Evolutionary conservation across 1,284 basidiomycete genomes (phyloP).

Genomic region (Ustilago curta): DNA sequence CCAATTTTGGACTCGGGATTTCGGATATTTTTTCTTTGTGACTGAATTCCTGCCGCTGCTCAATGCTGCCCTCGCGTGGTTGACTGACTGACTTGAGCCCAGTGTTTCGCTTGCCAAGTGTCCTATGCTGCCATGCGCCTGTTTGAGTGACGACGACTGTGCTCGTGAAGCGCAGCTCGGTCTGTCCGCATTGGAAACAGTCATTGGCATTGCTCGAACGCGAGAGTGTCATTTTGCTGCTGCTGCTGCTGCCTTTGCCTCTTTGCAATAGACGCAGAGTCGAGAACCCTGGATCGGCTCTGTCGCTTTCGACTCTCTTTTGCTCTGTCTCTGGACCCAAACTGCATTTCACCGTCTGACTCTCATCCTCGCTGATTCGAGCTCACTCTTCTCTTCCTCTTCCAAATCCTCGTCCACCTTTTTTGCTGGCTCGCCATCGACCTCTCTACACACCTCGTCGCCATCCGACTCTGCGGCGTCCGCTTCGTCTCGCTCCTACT

Average conservation of each 20-base stretch:
- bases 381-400: too few species aligned
- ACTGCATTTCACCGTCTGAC: neutral
- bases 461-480: neutral
- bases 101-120: too few species aligned
- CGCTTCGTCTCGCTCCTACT: too few species aligned
- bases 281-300: constrained; percentile 5
- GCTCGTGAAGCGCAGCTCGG: too few species aligned
- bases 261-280: neutral
- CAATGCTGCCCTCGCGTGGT: too few species aligned
- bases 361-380: neutral
- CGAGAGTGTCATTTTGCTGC: neutral
- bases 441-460: neutral
- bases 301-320: neutral
- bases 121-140: too few species aligned
- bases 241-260: neutral
- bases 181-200: too few species aligned
- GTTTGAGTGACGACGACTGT: too few species aligned
- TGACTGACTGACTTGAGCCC: too few species aligned
- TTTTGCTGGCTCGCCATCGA: neutral
- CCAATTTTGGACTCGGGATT: neutral
- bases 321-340: neutral
- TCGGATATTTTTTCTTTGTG: too few species aligned
- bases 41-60: too few species aligned
- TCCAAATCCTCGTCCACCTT: neutral
- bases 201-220: neutral